Percentiles rank a stretch among this genome's conserved stretches.
Evolutionary conservation across 768 basidiomycete genomes (phyloP).

Genomic region (Suillus subaureus): DNA sequence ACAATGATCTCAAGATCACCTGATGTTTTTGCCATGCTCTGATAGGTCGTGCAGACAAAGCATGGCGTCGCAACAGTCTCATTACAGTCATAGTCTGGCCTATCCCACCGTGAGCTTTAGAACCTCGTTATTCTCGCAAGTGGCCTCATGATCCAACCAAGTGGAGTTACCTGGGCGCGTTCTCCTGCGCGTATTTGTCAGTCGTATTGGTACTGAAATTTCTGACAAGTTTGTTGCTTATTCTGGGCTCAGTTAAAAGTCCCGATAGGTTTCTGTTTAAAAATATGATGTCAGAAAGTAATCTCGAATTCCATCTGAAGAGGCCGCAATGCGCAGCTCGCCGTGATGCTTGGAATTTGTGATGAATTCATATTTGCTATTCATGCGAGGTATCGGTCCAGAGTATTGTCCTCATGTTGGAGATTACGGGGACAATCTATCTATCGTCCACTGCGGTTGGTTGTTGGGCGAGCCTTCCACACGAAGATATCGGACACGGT

Average conservation of each 20-base stretch:
- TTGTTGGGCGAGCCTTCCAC: constrained; percentile 48
- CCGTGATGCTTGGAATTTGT: background rate
- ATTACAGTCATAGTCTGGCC: background rate
- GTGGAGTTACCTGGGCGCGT: background rate
- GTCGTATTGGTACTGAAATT: background rate
- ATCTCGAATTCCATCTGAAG: background rate
- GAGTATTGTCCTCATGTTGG: background rate
- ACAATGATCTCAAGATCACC: background rate
- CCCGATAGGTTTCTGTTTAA: background rate
- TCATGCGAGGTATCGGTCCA: constrained; percentile 1
- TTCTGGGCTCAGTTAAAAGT: background rate
- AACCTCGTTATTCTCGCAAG: background rate
- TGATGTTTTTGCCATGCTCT: background rate
- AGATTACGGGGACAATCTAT: constrained; percentile 72
- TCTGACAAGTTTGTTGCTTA: background rate
- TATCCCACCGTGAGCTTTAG: background rate
- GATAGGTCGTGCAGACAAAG: background rate
- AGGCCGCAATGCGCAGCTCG: background rate
- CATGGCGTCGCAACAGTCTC: background rate
- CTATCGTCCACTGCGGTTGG: constrained; percentile 70
- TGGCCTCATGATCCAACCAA: background rate
- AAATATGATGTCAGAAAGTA: background rate
- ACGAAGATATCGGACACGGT: constrained; percentile 81
- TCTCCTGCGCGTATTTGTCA: background rate
- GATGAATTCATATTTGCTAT: constrained; percentile 1